Conservation (phyloP, 2,329 filamentous ascomycete species). For the Diaporthe batatas region DNA sequence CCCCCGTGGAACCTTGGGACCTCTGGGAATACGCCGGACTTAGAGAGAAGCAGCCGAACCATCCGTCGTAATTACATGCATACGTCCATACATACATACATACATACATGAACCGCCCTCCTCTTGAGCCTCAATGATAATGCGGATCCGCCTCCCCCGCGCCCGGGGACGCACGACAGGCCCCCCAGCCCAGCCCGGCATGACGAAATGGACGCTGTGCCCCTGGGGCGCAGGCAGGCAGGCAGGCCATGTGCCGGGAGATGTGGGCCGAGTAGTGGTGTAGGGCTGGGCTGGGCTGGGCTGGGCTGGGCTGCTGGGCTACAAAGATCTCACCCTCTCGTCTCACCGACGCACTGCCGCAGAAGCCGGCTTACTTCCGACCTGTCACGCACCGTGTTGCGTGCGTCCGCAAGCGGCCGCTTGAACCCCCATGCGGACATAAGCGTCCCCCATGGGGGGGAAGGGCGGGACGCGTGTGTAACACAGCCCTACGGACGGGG, state of each 20-base stretch:
- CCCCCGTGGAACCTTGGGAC: background rate
- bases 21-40: conserved; percentile 10
- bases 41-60: background rate
- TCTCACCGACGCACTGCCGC: background rate
- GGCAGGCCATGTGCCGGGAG: background rate
- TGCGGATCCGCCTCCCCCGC: conserved; percentile 20
- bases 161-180: conserved; percentile 16
- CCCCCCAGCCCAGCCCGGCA: too few relatives aligned
- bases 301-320: too few relatives aligned
- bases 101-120: background rate
- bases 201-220: background rate
- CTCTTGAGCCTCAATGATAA: conserved; percentile 21
- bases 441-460: too few relatives aligned
- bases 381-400: background rate
- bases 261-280: background rate
- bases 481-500: background rate
- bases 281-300: conserved; percentile 9
- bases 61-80: conserved; percentile 12
- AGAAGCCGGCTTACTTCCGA: background rate
- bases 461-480: background rate
- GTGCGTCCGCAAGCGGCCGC: conserved; percentile 8
- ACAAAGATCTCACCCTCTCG: conserved; percentile 19
- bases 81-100: background rate
- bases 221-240: background rate
- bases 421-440: too few relatives aligned